Percentiles rank a stretch among this genome's conserved stretches.
Evolutionary conservation across 2,329 filamentous ascomycete species (phyloP).

Genomic region (Bipolaris bicolor): DNA sequence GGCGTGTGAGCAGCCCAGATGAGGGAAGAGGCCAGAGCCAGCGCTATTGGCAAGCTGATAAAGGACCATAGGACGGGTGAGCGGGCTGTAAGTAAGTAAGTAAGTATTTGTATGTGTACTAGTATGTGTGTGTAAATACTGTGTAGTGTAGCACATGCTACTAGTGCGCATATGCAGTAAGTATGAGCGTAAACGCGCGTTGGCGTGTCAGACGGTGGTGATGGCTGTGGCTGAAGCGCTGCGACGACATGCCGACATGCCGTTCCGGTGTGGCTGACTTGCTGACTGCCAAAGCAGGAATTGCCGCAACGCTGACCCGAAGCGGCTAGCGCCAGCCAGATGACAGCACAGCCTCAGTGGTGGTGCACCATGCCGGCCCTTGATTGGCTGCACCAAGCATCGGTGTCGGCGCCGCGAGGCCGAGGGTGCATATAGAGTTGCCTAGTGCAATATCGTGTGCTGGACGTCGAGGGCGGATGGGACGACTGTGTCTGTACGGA

Average conservation of each 20-base stretch:
- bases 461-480: background rate
- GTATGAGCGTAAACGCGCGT: background rate
- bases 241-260: background rate
- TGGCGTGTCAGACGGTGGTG: background rate
- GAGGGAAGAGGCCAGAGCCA: background rate
- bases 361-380: slow-evolving; percentile 14
- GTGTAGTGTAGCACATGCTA: background rate
- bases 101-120: background rate
- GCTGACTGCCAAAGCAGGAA: background rate
- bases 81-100: no score
- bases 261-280: slow-evolving; percentile 4
- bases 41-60: background rate
- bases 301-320: background rate
- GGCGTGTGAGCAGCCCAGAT: background rate
- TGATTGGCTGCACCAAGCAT: slow-evolving; percentile 19
- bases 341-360: slow-evolving; percentile 25
- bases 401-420: slow-evolving; percentile 18
- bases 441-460: slow-evolving; percentile 9
- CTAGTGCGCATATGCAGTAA: background rate
- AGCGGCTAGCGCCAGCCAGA: background rate
- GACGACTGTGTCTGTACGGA: background rate
- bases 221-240: background rate
- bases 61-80: background rate
- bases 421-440: slow-evolving; percentile 19
- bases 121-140: background rate